phyloP scores from a whole-genome alignment of 2,329 filamentous ascomycete species.

The Fusarium palustre region DNA sequence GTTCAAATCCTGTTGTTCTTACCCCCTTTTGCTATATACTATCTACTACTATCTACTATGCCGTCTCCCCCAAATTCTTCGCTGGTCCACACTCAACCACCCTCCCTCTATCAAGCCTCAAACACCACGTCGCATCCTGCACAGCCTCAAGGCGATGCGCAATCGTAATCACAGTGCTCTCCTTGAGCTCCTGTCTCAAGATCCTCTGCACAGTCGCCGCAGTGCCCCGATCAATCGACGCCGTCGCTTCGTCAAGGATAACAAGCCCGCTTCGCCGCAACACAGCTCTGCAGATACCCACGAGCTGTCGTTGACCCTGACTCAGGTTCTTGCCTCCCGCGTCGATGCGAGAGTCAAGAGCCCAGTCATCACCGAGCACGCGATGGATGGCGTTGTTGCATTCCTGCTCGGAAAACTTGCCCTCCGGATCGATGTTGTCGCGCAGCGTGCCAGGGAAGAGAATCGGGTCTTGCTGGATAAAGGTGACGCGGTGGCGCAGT shows the following conservation, averaged over 20 bases:
- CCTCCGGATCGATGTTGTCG: constrained; percentile 76
- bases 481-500: constrained; percentile 69
- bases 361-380: constrained; percentile 66
- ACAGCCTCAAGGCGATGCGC: constrained; percentile 75
- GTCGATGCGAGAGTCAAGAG: constrained; percentile 64
- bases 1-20: not conserved
- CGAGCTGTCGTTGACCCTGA: constrained; percentile 72
- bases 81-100: constrained; percentile 63
- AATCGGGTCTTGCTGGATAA: constrained; percentile 73
- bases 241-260: constrained; percentile 74
- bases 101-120: constrained; percentile 64
- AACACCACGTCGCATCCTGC: constrained; percentile 65
- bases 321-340: constrained; percentile 71
- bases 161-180: constrained; percentile 73
- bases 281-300: constrained; percentile 70
- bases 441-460: constrained; percentile 69
- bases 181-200: constrained; percentile 64
- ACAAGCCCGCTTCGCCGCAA: constrained; percentile 70
- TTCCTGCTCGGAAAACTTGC: constrained; percentile 65
- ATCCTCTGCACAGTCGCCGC: constrained; percentile 69
- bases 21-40: no score
- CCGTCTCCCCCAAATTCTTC: constrained; percentile 16
- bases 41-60: not conserved
- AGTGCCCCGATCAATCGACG: constrained; percentile 70
- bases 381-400: constrained; percentile 66